Percentiles rank a stretch among this genome's conserved stretches.
phyloP scores from a whole-genome alignment of 2,329 filamentous ascomycete genomes.

The Phyllosticta ampelicida region DNA sequence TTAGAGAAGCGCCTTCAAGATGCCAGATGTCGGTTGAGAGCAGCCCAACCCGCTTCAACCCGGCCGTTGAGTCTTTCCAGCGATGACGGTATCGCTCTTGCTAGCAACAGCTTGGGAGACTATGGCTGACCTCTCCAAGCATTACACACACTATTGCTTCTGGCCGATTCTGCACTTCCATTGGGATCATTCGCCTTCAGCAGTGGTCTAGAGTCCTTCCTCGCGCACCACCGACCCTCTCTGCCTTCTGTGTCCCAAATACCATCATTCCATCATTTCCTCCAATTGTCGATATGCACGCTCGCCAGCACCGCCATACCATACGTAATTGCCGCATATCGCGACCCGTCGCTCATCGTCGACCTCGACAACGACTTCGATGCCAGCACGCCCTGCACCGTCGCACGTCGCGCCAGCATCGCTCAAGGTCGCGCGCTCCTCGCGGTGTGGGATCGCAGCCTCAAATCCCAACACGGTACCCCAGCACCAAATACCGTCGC shows the following conservation, averaged over 20 bases:
- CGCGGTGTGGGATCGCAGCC: conserved; percentile 64
- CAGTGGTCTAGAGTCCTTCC: conserved; percentile 71
- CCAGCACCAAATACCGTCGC: background rate
- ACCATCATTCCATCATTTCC: conserved; percentile 51
- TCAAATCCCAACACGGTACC: conserved; percentile 30
- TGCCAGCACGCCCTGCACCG: conserved; percentile 66
- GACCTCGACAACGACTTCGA: conserved; percentile 65
- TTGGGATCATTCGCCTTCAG: conserved; percentile 82
- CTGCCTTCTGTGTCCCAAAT: conserved; percentile 18
- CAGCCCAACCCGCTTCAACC: conserved; percentile 10
- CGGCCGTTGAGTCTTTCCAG: conserved; percentile 8
- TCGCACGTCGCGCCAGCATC: conserved; percentile 62
- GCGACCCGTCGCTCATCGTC: conserved; percentile 40
- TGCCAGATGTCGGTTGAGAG: conserved; percentile 37
- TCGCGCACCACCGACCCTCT: conserved; percentile 50
- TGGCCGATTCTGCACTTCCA: conserved; percentile 71
- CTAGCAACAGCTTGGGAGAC: background rate
- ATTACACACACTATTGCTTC: conserved; percentile 61
- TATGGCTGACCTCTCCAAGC: conserved; percentile 10
- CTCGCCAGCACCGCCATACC: conserved; percentile 63
- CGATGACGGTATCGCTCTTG: conserved; percentile 14
- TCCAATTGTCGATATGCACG: conserved; percentile 58
- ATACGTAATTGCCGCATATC: conserved; percentile 60
- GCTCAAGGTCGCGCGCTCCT: conserved; percentile 67
- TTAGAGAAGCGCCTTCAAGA: conserved; percentile 43